These are phyloP conservation scores for Colletotrichum australisinense DNA, from an alignment of 2,329 filamentous ascomycete species.

Conservation along the genomic window DNA sequence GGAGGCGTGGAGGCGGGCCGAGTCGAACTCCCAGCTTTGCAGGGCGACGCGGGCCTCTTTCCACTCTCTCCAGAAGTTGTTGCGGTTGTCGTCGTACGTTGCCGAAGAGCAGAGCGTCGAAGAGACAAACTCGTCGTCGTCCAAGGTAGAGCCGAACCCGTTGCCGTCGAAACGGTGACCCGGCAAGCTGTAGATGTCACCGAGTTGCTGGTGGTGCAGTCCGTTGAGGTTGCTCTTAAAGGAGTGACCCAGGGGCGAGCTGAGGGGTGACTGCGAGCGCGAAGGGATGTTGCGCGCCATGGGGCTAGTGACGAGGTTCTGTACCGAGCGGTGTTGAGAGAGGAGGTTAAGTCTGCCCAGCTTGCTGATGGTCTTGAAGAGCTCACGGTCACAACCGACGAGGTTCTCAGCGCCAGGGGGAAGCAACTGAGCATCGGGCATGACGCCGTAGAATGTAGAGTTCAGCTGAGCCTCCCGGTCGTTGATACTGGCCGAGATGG, in stretches of 20 bases:
- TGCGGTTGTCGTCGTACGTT: conserved; percentile 68
- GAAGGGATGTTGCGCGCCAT: conserved; percentile 39
- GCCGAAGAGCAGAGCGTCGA: conserved; percentile 55
- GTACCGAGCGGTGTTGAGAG: conserved; percentile 74
- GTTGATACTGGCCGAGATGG: conserved; percentile 91
- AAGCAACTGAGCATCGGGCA: conserved; percentile 60
- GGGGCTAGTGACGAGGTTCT: conserved; percentile 43
- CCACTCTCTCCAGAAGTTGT: conserved; percentile 89
- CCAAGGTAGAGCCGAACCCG: conserved; percentile 68
- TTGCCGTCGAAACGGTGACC: conserved; percentile 74
- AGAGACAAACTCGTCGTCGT: conserved; percentile 64
- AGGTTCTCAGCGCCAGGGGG: conserved; percentile 81
- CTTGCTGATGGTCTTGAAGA: conserved; percentile 88
- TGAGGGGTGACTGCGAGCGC: conserved; percentile 52
- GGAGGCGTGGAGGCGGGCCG: conserved; percentile 60
- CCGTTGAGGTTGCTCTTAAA: conserved; percentile 51
- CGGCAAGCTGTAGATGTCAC: conserved; percentile 52
- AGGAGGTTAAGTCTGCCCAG: conserved; percentile 87
- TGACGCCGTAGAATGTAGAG: conserved; percentile 70
- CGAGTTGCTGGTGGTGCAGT: conserved; percentile 42
- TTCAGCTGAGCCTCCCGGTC: conserved; percentile 88
- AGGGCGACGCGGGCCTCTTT: conserved; percentile 80
- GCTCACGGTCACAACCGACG: conserved; percentile 84
- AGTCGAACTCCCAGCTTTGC: conserved; percentile 83
- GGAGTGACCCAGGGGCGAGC: conserved; percentile 54